Conservation (phyloP, 805 yeast species). For the Lipomyces japonicus region DNA sequence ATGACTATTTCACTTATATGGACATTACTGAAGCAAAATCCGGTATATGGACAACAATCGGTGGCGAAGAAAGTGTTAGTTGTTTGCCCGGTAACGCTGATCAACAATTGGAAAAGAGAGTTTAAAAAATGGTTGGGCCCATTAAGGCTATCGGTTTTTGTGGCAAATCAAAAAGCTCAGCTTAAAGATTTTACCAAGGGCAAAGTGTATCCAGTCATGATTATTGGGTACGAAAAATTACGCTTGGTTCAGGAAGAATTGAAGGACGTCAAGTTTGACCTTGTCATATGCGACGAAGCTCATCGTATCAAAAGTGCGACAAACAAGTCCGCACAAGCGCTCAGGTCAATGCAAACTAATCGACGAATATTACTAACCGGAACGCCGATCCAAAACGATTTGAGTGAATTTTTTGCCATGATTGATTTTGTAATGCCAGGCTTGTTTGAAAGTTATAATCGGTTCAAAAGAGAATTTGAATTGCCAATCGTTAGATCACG, state of each 20-base stretch:
- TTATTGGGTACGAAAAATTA: constrained; percentile 85
- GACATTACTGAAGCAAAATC: constrained; percentile 59
- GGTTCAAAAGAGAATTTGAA: constrained; percentile 48
- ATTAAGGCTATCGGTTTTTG: constrained; percentile 61
- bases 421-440: constrained; percentile 84
- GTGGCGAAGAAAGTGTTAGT: constrained; percentile 60
- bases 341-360: constrained; percentile 53
- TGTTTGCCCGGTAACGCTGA: constrained; percentile 87
- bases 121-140: constrained; percentile 82
- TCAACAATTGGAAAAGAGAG: constrained; percentile 83
- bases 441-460: constrained; percentile 57
- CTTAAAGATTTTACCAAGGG: constrained; percentile 57
- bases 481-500: constrained; percentile 70
- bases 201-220: constrained; percentile 72
- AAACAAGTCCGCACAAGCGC: constrained; percentile 65
- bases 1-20: constrained; percentile 80
- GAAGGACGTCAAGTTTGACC: constrained; percentile 46
- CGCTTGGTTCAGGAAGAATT: constrained; percentile 46
- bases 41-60: constrained; percentile 37
- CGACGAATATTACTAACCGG: constrained; percentile 72
- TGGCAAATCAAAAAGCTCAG: constrained; percentile 54
- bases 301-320: constrained; percentile 76
- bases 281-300: constrained; percentile 92
- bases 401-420: constrained; percentile 74
- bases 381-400: constrained; percentile 91